Evolutionary conservation across 768 basidiomycete species (phyloP).

Genomic region (Auriscalpium vulgare): DNA sequence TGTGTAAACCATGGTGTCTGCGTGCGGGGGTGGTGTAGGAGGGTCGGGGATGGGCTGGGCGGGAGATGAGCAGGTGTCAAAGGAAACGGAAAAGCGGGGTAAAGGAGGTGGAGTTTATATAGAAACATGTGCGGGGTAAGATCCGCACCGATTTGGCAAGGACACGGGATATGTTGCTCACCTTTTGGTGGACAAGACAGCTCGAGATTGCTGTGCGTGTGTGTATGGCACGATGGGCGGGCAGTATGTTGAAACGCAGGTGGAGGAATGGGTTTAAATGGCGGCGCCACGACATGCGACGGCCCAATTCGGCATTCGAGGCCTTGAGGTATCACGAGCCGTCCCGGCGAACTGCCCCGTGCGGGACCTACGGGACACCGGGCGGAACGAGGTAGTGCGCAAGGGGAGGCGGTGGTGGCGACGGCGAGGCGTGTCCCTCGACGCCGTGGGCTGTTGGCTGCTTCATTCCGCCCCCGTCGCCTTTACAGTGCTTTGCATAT

Average conservation of each 20-base stretch:
- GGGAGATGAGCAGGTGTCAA: not conserved
- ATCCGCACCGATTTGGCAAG: conserved; percentile 3
- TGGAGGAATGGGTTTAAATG: not conserved
- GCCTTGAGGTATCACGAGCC: not conserved
- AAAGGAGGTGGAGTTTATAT: not conserved
- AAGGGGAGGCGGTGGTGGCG: not conserved
- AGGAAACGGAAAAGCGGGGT: not conserved
- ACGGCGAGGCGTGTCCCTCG: not conserved
- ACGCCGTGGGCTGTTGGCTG: not conserved
- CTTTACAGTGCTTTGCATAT: too few relatives aligned
- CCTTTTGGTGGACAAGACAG: too few relatives aligned
- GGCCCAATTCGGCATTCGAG: not conserved
- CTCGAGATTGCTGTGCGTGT: not conserved
- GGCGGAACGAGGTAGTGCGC: not conserved
- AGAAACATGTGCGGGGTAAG: not conserved
- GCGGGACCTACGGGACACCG: conserved; percentile 2
- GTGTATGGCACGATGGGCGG: not conserved
- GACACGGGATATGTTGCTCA: not conserved
- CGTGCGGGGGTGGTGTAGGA: too few relatives aligned
- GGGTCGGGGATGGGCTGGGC: not conserved
- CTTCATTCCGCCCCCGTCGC: not conserved
- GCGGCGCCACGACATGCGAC: not conserved
- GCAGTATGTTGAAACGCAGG: not conserved
- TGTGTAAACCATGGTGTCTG: conserved; percentile 52
- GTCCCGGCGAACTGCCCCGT: not conserved